These are phyloP conservation scores for Bocquillonia castaneifolia DNA, from an alignment of 441 rosid species.

Conservation along the genomic window DNA sequence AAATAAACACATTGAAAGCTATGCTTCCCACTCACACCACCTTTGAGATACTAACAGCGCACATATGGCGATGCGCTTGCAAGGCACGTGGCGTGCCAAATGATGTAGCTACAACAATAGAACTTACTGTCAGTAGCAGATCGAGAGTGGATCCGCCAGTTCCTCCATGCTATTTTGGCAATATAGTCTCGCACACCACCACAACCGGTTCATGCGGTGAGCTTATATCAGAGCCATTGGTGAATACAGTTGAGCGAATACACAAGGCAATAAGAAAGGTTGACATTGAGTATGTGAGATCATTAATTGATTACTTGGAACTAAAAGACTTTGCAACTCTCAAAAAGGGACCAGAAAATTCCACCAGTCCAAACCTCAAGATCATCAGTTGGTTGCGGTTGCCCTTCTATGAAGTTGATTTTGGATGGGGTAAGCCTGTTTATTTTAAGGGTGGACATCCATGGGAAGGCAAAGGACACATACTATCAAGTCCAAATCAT, in stretches of 20 bases:
- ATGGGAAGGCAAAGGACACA: constrained; percentile 53
- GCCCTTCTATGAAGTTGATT: constrained; percentile 58
- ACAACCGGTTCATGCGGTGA: constrained; percentile 54
- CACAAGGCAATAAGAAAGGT: constrained; percentile 51
- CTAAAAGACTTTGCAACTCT: constrained; percentile 53
- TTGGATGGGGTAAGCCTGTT: constrained; percentile 77
- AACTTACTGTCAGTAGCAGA: constrained; percentile 46
- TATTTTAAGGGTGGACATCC: constrained; percentile 71
- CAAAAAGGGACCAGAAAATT: constrained; percentile 57
- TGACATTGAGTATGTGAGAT: constrained; percentile 62
- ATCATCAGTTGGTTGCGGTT: constrained; percentile 69
- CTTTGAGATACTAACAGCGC: constrained; percentile 8
- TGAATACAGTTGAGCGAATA: constrained; percentile 56
- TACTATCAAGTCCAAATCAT: constrained; percentile 53
- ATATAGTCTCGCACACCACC: constrained; percentile 55
- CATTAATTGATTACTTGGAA: constrained; percentile 75
- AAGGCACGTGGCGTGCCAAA: background rate
- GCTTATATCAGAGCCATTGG: constrained; percentile 50
- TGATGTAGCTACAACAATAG: background rate
- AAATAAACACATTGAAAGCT: constrained; percentile 10
- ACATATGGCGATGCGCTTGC: constrained; percentile 6
- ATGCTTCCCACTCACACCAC: background rate
- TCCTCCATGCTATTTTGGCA: constrained; percentile 69
- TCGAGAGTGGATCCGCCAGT: constrained; percentile 53
- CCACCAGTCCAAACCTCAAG: constrained; percentile 56